These are phyloP conservation scores for Cordyceps tenuipes DNA, from an alignment of 2,329 filamentous ascomycete genomes.

Conservation along the genomic window DNA sequence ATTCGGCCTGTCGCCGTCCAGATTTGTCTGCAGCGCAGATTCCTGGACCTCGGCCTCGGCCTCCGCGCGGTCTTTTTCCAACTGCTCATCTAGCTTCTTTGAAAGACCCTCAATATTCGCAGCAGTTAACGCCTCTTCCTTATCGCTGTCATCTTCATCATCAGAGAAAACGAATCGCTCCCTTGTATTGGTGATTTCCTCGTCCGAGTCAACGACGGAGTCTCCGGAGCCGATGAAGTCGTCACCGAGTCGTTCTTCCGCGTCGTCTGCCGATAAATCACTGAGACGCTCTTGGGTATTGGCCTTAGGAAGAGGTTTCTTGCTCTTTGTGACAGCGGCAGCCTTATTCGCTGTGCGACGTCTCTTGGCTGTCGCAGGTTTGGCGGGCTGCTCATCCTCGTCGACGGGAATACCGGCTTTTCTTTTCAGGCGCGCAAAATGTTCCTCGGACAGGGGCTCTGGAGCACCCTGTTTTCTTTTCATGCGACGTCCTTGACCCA, in stretches of 20 bases:
- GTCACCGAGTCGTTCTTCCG: constrained; percentile 40
- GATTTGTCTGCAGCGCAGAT: constrained; percentile 85
- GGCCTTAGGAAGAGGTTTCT: background rate
- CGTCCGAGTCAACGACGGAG: constrained; percentile 66
- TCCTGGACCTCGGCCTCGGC: constrained; percentile 82
- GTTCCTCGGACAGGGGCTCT: constrained; percentile 69
- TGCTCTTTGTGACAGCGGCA: constrained; percentile 21
- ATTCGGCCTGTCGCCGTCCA: constrained; percentile 65
- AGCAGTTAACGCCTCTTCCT: constrained; percentile 83
- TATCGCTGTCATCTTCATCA: constrained; percentile 81
- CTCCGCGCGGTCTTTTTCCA: constrained; percentile 70
- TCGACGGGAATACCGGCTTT: constrained; percentile 67
- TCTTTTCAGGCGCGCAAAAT: constrained; percentile 72
- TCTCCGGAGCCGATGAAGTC: constrained; percentile 51
- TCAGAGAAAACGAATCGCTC: constrained; percentile 79
- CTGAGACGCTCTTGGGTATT: constrained; percentile 30
- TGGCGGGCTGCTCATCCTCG: constrained; percentile 33
- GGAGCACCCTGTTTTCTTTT: constrained; percentile 92
- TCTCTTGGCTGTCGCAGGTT: constrained; percentile 57
- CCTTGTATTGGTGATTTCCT: constrained; percentile 43
- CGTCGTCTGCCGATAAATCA: constrained; percentile 32
- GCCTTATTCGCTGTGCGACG: constrained; percentile 26
- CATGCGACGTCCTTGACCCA: constrained; percentile 89
- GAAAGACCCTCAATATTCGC: constrained; percentile 94
- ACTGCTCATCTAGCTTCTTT: constrained; percentile 69